Percentiles rank a stretch among this genome's conserved stretches.
Evolutionary conservation across 2,329 filamentous ascomycete genomes (phyloP).

Genomic region (Paecilomyces niveus): DNA sequence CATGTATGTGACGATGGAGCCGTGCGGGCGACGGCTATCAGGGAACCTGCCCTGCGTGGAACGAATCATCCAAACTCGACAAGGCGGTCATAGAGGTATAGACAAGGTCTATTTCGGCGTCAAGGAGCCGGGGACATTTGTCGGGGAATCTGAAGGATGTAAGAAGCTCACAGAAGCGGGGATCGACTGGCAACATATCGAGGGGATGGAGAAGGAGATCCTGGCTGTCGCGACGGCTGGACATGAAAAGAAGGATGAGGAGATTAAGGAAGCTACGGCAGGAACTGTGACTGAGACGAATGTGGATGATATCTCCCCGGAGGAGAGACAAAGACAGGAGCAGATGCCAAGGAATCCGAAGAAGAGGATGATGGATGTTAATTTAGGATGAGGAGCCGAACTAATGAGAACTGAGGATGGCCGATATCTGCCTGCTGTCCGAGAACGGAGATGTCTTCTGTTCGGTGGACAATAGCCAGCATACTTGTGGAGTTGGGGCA

Average conservation of each 20-base stretch:
- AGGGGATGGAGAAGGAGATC: slow-evolving; percentile 74
- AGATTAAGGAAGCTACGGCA: slow-evolving; percentile 19
- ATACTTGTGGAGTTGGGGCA: not conserved
- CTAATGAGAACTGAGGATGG: not conserved
- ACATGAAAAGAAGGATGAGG: slow-evolving; percentile 45
- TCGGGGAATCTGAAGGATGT: slow-evolving; percentile 71
- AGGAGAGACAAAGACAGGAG: slow-evolving; percentile 32
- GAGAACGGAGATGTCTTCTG: not conserved
- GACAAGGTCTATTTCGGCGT: slow-evolving; percentile 80
- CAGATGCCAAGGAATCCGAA: slow-evolving; percentile 35
- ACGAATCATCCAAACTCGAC: slow-evolving; percentile 56
- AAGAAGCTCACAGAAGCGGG: slow-evolving; percentile 63
- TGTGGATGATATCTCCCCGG: slow-evolving; percentile 30
- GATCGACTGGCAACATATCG: slow-evolving; percentile 64
- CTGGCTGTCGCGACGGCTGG: slow-evolving; percentile 75
- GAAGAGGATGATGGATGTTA: slow-evolving; percentile 41
- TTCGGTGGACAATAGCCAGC: not conserved
- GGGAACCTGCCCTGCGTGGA: slow-evolving; percentile 58
- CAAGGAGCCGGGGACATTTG: slow-evolving; percentile 83
- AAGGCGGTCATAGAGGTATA: slow-evolving; percentile 52
- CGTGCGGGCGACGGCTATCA: slow-evolving; percentile 39
- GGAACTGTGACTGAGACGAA: slow-evolving; percentile 20
- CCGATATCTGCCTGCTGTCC: not conserved
- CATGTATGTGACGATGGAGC: slow-evolving; percentile 85
- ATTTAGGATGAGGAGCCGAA: slow-evolving; percentile 4